A percentile compares a stretch with the other conserved stretches of the same genome.
phyloP scores from a whole-genome alignment of 2,329 filamentous ascomycete genomes.

The Thermothelomyces thermophilus region DNA sequence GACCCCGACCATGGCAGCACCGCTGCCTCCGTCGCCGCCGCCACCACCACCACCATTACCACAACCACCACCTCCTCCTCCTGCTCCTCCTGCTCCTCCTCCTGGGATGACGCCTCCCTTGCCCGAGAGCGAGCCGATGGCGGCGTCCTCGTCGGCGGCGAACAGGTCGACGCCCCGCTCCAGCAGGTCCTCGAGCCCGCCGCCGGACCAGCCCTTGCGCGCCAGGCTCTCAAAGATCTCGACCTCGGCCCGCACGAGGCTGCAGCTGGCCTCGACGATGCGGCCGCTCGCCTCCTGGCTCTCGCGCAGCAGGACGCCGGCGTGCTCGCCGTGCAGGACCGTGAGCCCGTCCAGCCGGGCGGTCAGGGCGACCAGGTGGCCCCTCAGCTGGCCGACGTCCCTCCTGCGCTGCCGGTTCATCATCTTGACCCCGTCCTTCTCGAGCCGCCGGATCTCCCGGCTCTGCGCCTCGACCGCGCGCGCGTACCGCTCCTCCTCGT shows the following conservation, averaged over 20 bases:
- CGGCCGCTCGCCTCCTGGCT: slow-evolving; percentile 57
- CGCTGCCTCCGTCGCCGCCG: slow-evolving; percentile 30
- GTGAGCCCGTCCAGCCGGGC: slow-evolving; percentile 57
- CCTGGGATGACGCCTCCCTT: too few relatives aligned
- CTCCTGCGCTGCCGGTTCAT: slow-evolving; percentile 53
- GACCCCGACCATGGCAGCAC: slow-evolving; percentile 29
- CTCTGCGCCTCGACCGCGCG: slow-evolving; percentile 48
- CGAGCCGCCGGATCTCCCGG: slow-evolving; percentile 55
- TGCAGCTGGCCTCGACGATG: slow-evolving; percentile 59
- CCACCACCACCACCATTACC: too few relatives aligned
- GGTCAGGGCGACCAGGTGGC: slow-evolving; percentile 58
- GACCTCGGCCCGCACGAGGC: slow-evolving; percentile 60
- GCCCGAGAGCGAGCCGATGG: slow-evolving; percentile 2
- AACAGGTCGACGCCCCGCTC: slow-evolving; percentile 56
- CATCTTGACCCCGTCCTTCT: slow-evolving; percentile 58
- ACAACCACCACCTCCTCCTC: too few relatives aligned
- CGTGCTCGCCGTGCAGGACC: slow-evolving; percentile 52
- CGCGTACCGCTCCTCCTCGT: slow-evolving; percentile 57
- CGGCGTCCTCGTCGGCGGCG: slow-evolving; percentile 20
- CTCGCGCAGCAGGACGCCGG: slow-evolving; percentile 53
- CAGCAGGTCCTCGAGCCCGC: slow-evolving; percentile 58
- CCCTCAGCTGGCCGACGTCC: slow-evolving; percentile 56
- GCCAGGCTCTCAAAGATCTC: slow-evolving; percentile 64
- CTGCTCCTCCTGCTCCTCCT: too few relatives aligned
- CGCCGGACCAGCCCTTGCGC: slow-evolving; percentile 61